These are phyloP conservation scores for Kickxella alabastrina DNA, from an alignment of 192 early-diverging fungal species.

Conservation along the genomic window DNA sequence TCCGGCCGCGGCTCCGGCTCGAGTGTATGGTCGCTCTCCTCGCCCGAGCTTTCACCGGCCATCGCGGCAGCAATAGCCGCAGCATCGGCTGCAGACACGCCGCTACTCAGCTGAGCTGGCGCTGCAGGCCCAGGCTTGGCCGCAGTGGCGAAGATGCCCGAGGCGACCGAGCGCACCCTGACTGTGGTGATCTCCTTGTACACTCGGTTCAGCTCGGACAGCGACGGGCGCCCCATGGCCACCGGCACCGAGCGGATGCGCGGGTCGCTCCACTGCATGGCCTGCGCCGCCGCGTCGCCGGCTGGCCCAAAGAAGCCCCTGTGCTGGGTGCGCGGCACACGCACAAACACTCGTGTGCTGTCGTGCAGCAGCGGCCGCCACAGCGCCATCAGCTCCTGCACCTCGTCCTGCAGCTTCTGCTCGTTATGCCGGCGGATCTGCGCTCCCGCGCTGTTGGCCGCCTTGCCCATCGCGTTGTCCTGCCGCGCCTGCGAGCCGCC, in stretches of 20 bases:
- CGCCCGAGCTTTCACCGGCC: neutral
- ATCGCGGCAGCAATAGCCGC: conserved; percentile 4
- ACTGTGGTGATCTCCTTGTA: conserved; percentile 32
- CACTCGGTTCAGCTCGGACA: conserved; percentile 35
- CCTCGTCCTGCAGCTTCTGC: conserved; percentile 69
- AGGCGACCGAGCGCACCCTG: conserved; percentile 9
- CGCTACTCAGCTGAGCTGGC: neutral
- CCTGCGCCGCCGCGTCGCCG: neutral
- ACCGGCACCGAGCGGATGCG: conserved; percentile 71
- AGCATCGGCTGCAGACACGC: neutral
- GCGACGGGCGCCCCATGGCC: conserved; percentile 68
- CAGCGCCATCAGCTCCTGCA: conserved; percentile 63
- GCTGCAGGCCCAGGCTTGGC: neutral
- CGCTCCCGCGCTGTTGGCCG: conserved; percentile 79
- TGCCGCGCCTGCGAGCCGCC: conserved; percentile 85
- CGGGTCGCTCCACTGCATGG: conserved; percentile 44
- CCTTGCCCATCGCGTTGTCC: conserved; percentile 79
- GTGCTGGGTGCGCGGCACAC: conserved; percentile 41
- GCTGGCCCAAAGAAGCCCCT: conserved; percentile 16
- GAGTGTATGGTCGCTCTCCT: conserved; percentile 33
- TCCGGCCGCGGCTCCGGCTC: conserved; percentile 38
- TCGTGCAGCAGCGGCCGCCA: conserved; percentile 67
- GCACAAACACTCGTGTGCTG: conserved; percentile 73
- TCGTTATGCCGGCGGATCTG: conserved; percentile 90
- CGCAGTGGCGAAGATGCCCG: neutral